Percentiles rank a stretch among this genome's conserved stretches.
phyloP scores from a whole-genome alignment of 2,329 filamentous ascomycete species.

The Periconia digitata region DNA sequence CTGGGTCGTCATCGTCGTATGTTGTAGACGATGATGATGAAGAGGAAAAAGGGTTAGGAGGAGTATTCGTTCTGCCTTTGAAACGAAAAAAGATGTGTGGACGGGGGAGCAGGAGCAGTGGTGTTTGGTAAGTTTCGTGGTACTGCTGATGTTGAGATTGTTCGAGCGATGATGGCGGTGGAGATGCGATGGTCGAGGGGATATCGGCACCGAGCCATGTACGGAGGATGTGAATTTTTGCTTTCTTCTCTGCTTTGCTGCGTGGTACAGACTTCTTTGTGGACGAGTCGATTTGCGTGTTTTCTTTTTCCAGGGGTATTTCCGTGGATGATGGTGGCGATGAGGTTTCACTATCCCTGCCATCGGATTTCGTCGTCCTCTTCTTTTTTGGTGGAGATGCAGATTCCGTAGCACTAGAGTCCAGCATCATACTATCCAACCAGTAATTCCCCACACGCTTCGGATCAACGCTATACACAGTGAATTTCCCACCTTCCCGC shows the following conservation, averaged over 20 bases:
- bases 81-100: conserved; percentile 22
- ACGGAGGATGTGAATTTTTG: conserved; percentile 65
- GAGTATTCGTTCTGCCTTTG: background rate
- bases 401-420: background rate
- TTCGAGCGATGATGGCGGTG: conserved; percentile 1
- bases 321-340: background rate
- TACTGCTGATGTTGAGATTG: too few relatives aligned
- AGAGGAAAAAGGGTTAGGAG: conserved; percentile 1
- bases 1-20: conserved; percentile 1
- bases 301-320: too few relatives aligned
- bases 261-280: conserved; percentile 41
- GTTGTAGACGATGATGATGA: conserved; percentile 1
- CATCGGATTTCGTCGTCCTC: background rate
- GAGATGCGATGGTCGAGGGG: conserved; percentile 13
- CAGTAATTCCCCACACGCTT: conserved; percentile 43
- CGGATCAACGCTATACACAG: conserved; percentile 35
- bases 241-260: conserved; percentile 53
- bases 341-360: background rate
- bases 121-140: too few relatives aligned
- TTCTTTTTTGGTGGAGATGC: background rate
- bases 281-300: conserved; percentile 11
- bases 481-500: background rate
- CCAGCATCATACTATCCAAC: conserved; percentile 21
- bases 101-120: conserved; percentile 5
- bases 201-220: conserved; percentile 26